Evolutionary conservation across 2,329 filamentous ascomycete species (phyloP), one percentile per base, ranked within the genome.

Genomic region (Clonostachys rhizophaga): DNA sequence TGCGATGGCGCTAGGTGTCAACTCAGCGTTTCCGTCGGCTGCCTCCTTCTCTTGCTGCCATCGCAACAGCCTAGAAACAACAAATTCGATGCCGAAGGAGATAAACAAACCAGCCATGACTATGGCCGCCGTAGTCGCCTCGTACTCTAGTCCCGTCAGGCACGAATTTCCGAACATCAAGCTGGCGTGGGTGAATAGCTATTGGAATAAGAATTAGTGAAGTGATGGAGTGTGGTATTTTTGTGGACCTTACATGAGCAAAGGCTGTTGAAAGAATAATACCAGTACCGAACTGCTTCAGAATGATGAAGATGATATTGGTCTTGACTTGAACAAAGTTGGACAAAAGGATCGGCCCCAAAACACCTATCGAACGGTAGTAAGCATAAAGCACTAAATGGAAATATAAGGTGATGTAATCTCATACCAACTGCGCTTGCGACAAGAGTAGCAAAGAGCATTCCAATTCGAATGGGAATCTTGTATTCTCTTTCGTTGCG

Each of bases 221-320:
- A 13, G 13, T 18, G 2, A 30, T 30, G 24, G 24, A 3, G 24
- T 30, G 9, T 4, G 9, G 3, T 3, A 30, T 30, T 10, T n/a
- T 10, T 8, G 24, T 1, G 6, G 16, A 12, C 65, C 74, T 58
- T 59, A 83, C 78, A 56, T 87, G 84, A n/a, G 89, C 69, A 53
- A 89, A 85, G 1, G 84, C 85, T 0, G 86, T 89, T 1, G 85
- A 80, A 37, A 89, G 78, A 61, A 89, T 83, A 52, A 89, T 79
- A 11, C 86, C 86, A 0, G 85, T 88, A 4, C 86, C 86, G 53
- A 89, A 88, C 54, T 87, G 87, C 65, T 89, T 87, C 47, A 91
- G 68, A 6, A 86, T 60, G 5, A 81, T 78, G 55, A 89, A 82
- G 11, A 79, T 55, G 7, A 77, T 48, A 45, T 67, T 63, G 13